Conservation (phyloP, 768 basidiomycete genomes). For the Rossbeevera mucosa region DNA sequence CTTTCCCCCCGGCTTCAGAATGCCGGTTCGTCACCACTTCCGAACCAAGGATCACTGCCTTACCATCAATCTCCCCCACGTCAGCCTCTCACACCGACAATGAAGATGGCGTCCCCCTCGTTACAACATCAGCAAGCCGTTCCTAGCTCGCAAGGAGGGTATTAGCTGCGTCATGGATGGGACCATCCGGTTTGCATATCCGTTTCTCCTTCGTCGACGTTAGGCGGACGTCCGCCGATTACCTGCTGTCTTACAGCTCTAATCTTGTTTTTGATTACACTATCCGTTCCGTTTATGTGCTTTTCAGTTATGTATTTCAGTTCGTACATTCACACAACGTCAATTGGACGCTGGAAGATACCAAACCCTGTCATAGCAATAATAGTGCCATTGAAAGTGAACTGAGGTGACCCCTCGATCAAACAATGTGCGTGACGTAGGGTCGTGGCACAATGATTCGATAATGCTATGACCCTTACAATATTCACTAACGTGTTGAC, state of each 20-base stretch:
- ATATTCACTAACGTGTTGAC: not conserved
- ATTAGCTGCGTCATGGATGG: conserved; percentile 31
- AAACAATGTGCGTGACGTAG: not conserved
- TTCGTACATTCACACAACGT: conserved; percentile 26
- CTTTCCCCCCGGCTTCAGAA: conserved; percentile 51
- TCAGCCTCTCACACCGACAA: conserved; percentile 45
- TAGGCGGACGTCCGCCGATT: conserved; percentile 9
- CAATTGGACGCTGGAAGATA: conserved; percentile 18
- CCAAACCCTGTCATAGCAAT: not conserved
- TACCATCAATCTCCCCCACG: conserved; percentile 47
- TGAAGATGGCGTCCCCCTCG: conserved; percentile 52
- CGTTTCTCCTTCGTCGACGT: conserved; percentile 6
- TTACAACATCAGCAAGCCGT: conserved; percentile 52
- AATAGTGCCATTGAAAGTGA: not conserved
- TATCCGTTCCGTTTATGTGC: conserved; percentile 36
- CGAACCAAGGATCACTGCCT: conserved; percentile 36
- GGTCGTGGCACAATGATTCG: not conserved
- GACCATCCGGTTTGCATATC: conserved; percentile 11
- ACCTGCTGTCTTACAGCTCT: conserved; percentile 18
- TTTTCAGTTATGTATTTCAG: conserved; percentile 35
- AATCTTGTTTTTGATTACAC: conserved; percentile 32
- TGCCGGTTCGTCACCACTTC: conserved; percentile 41
- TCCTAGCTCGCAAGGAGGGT: conserved; percentile 49
- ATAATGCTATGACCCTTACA: not conserved
- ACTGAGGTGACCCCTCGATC: not conserved